Conservation (phyloP, 192 early-diverging fungal genomes). For the Podochytrium sp. region DNA sequence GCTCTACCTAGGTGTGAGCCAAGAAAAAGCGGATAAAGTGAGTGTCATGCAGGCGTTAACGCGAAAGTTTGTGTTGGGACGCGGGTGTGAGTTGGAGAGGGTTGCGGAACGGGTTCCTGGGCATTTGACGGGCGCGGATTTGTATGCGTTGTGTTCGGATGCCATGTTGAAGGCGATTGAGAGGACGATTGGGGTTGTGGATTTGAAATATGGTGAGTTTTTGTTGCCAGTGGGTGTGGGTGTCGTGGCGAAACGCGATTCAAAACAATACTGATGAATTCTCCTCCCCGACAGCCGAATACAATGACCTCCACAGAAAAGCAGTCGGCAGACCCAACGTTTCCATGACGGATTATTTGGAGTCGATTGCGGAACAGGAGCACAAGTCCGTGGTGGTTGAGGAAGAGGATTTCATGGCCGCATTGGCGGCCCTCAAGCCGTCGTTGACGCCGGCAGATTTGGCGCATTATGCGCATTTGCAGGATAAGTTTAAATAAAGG, state of each 20-base stretch:
- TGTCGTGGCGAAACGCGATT: slow-evolving; percentile 30
- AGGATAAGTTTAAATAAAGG: slow-evolving; percentile 84
- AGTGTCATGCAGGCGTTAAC: slow-evolving; percentile 92
- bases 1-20: slow-evolving; percentile 93
- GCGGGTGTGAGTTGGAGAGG: slow-evolving; percentile 70
- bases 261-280: neutral
- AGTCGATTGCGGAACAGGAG: slow-evolving; percentile 71
- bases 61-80: slow-evolving; percentile 88
- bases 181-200: slow-evolving; percentile 78
- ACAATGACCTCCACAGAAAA: slow-evolving; percentile 33
- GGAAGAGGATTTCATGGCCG: slow-evolving; percentile 80
- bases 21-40: slow-evolving; percentile 83
- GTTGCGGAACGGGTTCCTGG: slow-evolving; percentile 89
- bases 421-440: slow-evolving; percentile 84
- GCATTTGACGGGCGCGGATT: slow-evolving; percentile 96
- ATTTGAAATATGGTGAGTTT: slow-evolving; percentile 54
- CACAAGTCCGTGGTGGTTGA: slow-evolving; percentile 80
- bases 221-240: neutral
- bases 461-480: slow-evolving; percentile 79
- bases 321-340: slow-evolving; percentile 40
- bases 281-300: slow-evolving; percentile 2
- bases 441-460: slow-evolving; percentile 87
- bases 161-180: slow-evolving; percentile 96
- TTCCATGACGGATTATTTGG: slow-evolving; percentile 88
- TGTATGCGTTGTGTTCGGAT: slow-evolving; percentile 97